A percentile compares a stretch with the other conserved stretches of the same genome.
Conservation (phyloP, 1,139 yeast species). For the Taphrina populina region DNA sequence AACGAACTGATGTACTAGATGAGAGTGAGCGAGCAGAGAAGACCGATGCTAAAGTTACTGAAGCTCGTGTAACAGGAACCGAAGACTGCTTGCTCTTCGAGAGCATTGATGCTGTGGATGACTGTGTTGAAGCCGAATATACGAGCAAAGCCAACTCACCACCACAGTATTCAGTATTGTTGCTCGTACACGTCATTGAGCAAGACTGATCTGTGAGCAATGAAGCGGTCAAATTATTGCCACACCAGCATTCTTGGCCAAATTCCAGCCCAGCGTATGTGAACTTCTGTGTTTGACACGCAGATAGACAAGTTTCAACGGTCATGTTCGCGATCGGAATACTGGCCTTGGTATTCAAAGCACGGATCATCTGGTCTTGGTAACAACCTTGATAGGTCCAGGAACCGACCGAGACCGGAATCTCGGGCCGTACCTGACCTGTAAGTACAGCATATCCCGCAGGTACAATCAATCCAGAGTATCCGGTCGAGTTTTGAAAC, state of each 20-base stretch:
- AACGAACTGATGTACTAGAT: neutral
- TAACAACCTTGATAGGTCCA: slow-evolving; percentile 28
- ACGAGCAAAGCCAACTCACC: slow-evolving; percentile 6
- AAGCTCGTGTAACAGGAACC: neutral
- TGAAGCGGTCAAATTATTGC: slow-evolving; percentile 13
- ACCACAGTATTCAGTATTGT: slow-evolving; percentile 22
- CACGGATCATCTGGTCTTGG: slow-evolving; percentile 5
- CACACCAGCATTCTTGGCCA: slow-evolving; percentile 32
- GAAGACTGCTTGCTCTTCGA: neutral
- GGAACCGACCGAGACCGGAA: neutral
- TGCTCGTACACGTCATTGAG: slow-evolving; percentile 30
- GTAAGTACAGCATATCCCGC: slow-evolving; percentile 8
- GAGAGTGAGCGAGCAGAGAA: neutral
- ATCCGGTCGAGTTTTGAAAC: slow-evolving; percentile 24
- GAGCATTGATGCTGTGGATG: neutral
- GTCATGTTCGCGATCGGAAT: neutral
- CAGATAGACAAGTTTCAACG: slow-evolving; percentile 13
- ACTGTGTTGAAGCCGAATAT: neutral
- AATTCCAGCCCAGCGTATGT: slow-evolving; percentile 30
- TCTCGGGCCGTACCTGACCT: no score
- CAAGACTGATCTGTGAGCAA: neutral
- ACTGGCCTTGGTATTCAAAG: slow-evolving; percentile 4
- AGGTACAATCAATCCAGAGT: slow-evolving; percentile 10
- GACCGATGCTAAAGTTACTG: neutral
- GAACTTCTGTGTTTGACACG: slow-evolving; percentile 12